A percentile compares a stretch with the other conserved stretches of the same genome.
Evolutionary conservation across 768 basidiomycete genomes (phyloP).

Genomic region (Hypsizygus marmoreus): DNA sequence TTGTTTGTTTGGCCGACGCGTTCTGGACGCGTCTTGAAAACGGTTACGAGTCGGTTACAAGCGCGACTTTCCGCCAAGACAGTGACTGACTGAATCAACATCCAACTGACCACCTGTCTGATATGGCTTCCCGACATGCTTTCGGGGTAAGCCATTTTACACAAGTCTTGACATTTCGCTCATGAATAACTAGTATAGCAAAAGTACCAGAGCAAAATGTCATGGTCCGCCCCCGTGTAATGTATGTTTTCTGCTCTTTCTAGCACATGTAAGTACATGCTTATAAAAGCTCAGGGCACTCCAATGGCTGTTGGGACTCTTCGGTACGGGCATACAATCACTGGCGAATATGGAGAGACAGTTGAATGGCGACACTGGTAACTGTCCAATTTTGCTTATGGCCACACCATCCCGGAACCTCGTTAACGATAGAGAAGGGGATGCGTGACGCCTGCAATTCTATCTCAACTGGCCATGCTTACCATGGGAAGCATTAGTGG

Average conservation of each 20-base stretch:
- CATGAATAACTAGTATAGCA: constrained; percentile 60
- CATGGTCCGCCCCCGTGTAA: constrained; percentile 64
- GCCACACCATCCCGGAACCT: no score
- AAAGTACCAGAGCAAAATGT: constrained; percentile 68
- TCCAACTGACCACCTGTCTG: no score
- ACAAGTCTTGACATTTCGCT: neutral
- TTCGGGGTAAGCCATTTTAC: constrained; percentile 18
- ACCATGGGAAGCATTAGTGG: constrained; percentile 48
- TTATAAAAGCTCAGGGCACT: constrained; percentile 36
- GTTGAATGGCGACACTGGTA: constrained; percentile 83
- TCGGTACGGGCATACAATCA: constrained; percentile 60
- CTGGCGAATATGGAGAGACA: constrained; percentile 54
- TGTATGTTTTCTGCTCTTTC: constrained; percentile 21
- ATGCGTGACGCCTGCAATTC: constrained; percentile 64
- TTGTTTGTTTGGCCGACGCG: constrained; percentile 32
- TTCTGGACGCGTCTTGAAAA: constrained; percentile 14
- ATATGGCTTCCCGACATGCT: constrained; percentile 17
- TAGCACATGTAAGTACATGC: neutral
- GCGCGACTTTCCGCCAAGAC: no score
- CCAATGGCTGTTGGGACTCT: constrained; percentile 56
- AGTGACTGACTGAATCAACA: no score
- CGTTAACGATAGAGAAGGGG: constrained; percentile 48
- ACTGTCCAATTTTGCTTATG: constrained; percentile 19
- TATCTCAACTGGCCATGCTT: constrained; percentile 47
- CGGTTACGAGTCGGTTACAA: no score